Conservation (phyloP, 2,329 filamentous ascomycete species). For the Ploettnerulaceae sp. region DNA sequence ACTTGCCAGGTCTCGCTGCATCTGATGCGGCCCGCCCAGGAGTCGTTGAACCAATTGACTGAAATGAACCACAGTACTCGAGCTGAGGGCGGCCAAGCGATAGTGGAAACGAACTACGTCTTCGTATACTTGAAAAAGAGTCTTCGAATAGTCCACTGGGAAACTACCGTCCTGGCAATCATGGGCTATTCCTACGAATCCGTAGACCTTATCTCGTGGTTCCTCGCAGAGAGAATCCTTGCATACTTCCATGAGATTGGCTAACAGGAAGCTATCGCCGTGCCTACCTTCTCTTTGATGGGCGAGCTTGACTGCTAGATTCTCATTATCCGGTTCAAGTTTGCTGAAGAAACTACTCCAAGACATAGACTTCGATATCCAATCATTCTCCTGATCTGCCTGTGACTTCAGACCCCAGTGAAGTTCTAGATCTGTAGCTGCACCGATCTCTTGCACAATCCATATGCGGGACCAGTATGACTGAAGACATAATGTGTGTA, state of each 20-base stretch:
- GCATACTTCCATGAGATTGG: conserved; percentile 24
- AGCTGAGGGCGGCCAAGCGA: neutral
- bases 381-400: conserved; percentile 4
- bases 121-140: conserved; percentile 14
- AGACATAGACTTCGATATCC: conserved; percentile 3
- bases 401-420: conserved; percentile 7
- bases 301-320: conserved; percentile 11
- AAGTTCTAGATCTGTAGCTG: conserved; percentile 6
- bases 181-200: conserved; percentile 31
- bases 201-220: conserved; percentile 34
- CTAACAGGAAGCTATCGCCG: conserved; percentile 12
- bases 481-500: conserved; percentile 11
- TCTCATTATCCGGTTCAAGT: neutral
- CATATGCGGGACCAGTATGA: conserved; percentile 19
- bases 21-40: neutral
- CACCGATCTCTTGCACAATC: conserved; percentile 20
- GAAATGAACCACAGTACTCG: conserved; percentile 10
- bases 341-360: conserved; percentile 6
- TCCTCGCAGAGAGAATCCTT: conserved; percentile 27
- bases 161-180: conserved; percentile 28
- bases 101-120: conserved; percentile 14
- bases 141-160: conserved; percentile 31
- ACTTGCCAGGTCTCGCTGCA: neutral
- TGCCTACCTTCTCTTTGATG: conserved; percentile 14
- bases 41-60: conserved; percentile 11